Base-by-base conservation (phyloP, 2,329 filamentous ascomycete species). In the Biscogniauxia sp. region DNA sequence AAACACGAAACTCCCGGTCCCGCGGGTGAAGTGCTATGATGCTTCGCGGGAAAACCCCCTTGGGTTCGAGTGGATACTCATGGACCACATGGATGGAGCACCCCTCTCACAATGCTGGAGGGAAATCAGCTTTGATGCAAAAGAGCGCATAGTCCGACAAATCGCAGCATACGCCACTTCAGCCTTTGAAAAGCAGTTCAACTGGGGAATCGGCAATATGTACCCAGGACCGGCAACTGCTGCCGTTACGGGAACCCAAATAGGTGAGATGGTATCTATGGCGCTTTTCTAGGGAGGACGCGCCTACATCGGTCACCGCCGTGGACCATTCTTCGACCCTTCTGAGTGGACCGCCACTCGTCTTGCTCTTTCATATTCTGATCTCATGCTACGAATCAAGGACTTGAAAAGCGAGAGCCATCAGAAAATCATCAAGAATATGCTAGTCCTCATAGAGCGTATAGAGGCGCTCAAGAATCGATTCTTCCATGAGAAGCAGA, bases 41-140 rank as follows among this genome's bases (percentile, higher is more conserved):
- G 56, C 68, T 0, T 64, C 66, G 0, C 57, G 64, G 13, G 50
- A 69, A 19, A 71, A 69, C 20, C 62, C 66, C 1, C 55, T 73
- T 17, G 71, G 71, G 0, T 71, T 69, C 13, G 73, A 75, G 60
- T 75, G 73, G 72, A 68, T 73, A 11, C 57, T 74, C 5, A 72
- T 73, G 71, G 61, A 57, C 8, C 65, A 62, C 19, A 51, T 73
- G 2, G 53, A 68, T 1, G 74, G 74, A 1, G 56, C 51, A 6
- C 64, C 71, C 0, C 67, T 76, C 15, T 62, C 56, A 13, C 54
- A 70, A 32, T 64, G 61, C 28, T 76, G 74, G 74, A 11, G 53
- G 7, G 55, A 58, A 0, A 57, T 72, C 20, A 51, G 58, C 0
- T 56, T 63, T 45, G 63, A 51, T 8, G 58, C 59, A 2, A 75